phyloP scores from a whole-genome alignment of 1,139 yeast species.

The Lodderomyces margitis region DNA sequence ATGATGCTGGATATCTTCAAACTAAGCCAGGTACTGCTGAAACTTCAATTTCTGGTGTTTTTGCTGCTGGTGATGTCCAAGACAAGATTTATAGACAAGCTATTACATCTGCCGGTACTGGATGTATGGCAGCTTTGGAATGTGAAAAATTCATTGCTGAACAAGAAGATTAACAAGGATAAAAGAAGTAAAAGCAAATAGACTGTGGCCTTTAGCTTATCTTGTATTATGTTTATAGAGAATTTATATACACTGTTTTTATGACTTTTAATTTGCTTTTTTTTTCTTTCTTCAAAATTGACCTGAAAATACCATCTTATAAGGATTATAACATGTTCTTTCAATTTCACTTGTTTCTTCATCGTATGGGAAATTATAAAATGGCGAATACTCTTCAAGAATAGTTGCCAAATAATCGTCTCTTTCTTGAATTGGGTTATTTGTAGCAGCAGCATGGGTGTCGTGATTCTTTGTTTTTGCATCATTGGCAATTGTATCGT shows the following conservation, averaged over 20 bases:
- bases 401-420: background rate
- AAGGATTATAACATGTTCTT: background rate
- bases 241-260: background rate
- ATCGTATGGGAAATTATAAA: background rate
- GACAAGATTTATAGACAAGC: constrained; percentile 98
- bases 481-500: background rate
- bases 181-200: background rate
- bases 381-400: constrained; percentile 1
- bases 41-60: constrained; percentile 89
- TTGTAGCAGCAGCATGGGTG: too few relatives aligned
- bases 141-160: constrained; percentile 83
- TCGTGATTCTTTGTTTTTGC: background rate
- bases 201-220: too few relatives aligned
- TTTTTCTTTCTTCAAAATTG: background rate
- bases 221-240: constrained; percentile 8
- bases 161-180: constrained; percentile 37
- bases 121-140: constrained; percentile 99
- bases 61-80: constrained; percentile 99
- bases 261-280: background rate
- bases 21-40: constrained; percentile 86
- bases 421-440: too few relatives aligned
- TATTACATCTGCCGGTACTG: constrained; percentile 97
- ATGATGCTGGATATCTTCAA: constrained; percentile 82
- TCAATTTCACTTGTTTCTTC: constrained; percentile 1
- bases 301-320: background rate